A percentile compares a stretch with the other conserved stretches of the same genome.
Conservation (phyloP, 1,284 basidiomycete genomes). For the Ustilago nuda region DNA sequence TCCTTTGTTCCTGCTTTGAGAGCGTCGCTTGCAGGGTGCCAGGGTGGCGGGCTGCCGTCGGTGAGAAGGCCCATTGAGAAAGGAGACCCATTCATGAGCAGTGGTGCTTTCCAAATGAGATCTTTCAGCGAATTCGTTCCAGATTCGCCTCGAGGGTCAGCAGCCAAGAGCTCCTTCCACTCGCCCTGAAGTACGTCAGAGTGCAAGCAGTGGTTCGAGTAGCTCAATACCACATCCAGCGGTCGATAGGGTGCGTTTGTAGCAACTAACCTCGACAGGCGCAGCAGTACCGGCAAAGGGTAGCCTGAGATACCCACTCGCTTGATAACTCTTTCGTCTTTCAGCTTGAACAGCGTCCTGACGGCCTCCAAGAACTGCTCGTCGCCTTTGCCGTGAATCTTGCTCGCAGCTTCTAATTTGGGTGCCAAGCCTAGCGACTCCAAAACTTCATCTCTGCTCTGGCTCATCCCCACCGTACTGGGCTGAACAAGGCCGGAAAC, state of each 20-base stretch:
- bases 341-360: conserved; percentile 78
- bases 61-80: conserved; percentile 91
- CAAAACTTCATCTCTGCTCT: conserved; percentile 46
- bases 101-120: conserved; percentile 67
- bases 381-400: conserved; percentile 81
- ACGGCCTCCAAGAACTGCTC: conserved; percentile 81
- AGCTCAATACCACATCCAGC: conserved; percentile 69
- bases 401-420: conserved; percentile 73
- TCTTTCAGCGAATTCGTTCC: conserved; percentile 12
- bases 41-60: conserved; percentile 75
- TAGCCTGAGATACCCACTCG: conserved; percentile 89
- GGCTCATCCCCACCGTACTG: conserved; percentile 2
- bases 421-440: conserved; percentile 59
- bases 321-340: conserved; percentile 81
- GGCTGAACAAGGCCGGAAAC: conserved; percentile 48
- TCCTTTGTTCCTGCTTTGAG: conserved; percentile 71
- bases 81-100: conserved; percentile 86
- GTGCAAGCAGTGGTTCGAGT: conserved; percentile 66
- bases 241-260: conserved; percentile 55
- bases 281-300: conserved; percentile 87
- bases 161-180: conserved; percentile 54
- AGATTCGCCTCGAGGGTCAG: conserved; percentile 21
- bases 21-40: conserved; percentile 83
- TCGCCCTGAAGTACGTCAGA: conserved; percentile 55
- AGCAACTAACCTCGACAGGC: conserved; percentile 80